Base-by-base conservation (phyloP, 1,284 basidiomycete genomes). In the Athelia psychrophila region DNA sequence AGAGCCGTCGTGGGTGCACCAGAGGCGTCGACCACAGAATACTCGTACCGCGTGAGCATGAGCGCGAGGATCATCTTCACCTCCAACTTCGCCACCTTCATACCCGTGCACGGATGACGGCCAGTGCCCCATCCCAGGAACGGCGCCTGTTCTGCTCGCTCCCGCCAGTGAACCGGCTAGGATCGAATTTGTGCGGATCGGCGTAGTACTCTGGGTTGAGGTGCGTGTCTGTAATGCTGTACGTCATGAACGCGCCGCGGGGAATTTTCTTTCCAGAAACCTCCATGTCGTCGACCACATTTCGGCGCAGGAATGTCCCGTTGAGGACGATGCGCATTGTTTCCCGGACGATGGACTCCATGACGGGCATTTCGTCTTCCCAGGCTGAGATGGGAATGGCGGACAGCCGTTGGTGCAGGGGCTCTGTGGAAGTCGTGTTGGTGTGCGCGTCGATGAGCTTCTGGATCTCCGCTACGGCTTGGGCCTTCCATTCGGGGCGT, bases 91-190 rank as follows among this genome's bases (percentile, higher is more conserved):
- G n/a, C n/a, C n/a, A n/a, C n/a, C 47, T 63, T 62, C 61, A 68
- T 67, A 13, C 70, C 71, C 15, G 57, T 47, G 47, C 70, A 73
- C 9, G 67, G 67, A 54, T 69, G 69, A 16, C 66, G 63, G 22
- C 69, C 70, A 68, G 27, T 30, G 15, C 71, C 73, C 70, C 70
- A 74, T 10, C 64, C 73, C 0, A 74, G 24, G 33, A 35, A 35
- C n/a, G 33, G 19, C 63, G 65, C 53, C 57, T 63, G 50, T 68
- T 67, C 40, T 71, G 67, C 25, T 68, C 62, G 20, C 66, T 53
- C 1, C 58, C 65, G 10, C 12, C 33, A 2, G 47, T 44, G 44
- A 60, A 71, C 19, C 72, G 55, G 2, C 48, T 56, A 2, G 73
- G 73, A 53, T 74, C 66, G 50, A 71, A 76, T 36, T 54, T 56